A percentile compares a stretch with the other conserved stretches of the same genome.
Conservation (phyloP, 2,329 filamentous ascomycete genomes). For the Claviceps maximensis region DNA sequence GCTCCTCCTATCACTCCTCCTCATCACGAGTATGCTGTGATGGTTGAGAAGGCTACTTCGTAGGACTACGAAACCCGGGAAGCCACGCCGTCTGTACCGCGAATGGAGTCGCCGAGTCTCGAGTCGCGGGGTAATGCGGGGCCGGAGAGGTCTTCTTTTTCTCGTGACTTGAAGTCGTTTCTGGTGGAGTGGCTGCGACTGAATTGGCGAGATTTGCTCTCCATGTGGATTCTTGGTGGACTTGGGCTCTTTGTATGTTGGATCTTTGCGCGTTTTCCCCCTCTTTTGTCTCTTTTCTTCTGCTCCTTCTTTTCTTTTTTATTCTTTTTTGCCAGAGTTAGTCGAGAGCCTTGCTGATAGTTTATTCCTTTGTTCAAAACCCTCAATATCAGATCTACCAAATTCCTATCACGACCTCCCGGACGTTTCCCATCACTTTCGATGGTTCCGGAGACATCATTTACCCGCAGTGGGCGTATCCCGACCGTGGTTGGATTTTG, state of each 20-base stretch:
- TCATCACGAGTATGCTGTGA: background rate
- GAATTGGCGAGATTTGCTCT: conserved; percentile 46
- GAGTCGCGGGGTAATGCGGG: conserved; percentile 1
- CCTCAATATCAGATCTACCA: conserved; percentile 31
- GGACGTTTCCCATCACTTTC: conserved; percentile 51
- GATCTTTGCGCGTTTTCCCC: no score
- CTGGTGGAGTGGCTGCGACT: conserved; percentile 39
- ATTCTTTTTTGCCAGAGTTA: background rate
- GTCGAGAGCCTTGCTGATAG: background rate
- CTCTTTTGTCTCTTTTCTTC: no score
- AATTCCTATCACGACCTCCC: conserved; percentile 38
- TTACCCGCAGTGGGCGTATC: conserved; percentile 51
- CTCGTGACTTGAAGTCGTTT: conserved; percentile 11
- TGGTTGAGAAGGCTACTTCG: background rate
- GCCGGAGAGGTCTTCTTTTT: background rate
- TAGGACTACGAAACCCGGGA: conserved; percentile 1
- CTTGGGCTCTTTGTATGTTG: conserved; percentile 17
- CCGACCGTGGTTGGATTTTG: conserved; percentile 47
- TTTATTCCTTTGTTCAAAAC: background rate
- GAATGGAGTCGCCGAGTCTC: conserved; percentile 1
- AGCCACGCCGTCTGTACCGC: conserved; percentile 12
- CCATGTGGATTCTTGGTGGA: conserved; percentile 38
- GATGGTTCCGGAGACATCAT: conserved; percentile 44
- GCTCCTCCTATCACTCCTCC: background rate
- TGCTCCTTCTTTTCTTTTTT: background rate